Conservation (phyloP, 768 basidiomycete genomes). For the Hysterangium stoloniferum region DNA sequence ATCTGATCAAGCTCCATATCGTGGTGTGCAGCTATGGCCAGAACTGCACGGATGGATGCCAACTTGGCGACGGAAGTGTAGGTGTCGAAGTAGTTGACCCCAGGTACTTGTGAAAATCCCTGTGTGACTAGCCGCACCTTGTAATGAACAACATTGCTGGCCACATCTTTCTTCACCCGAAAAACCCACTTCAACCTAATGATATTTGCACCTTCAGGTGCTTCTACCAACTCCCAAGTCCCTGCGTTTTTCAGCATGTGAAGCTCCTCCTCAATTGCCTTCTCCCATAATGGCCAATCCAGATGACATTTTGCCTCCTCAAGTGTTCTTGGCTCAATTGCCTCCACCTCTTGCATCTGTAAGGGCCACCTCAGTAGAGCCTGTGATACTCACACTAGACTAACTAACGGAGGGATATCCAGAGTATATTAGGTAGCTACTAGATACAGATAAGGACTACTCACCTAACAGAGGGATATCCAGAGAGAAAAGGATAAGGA, state of each 20-base stretch:
- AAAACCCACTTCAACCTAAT: slow-evolving; percentile 24
- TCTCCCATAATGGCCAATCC: no score
- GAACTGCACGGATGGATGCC: slow-evolving; percentile 26
- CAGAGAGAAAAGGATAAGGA: no score
- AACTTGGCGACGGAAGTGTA: slow-evolving; percentile 13
- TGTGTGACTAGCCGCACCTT: slow-evolving; percentile 35
- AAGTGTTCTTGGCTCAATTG: no score
- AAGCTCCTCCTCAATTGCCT: no score
- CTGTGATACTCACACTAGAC: no score
- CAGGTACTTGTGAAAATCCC: slow-evolving; percentile 34
- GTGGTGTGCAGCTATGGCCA: slow-evolving; percentile 26
- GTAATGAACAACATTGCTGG: slow-evolving; percentile 20
- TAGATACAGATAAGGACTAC: no score
- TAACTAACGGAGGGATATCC: no score
- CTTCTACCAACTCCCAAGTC: slow-evolving; percentile 18
- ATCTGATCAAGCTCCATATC: slow-evolving; percentile 33
- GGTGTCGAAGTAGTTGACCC: slow-evolving; percentile 23
- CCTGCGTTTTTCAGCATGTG: no score
- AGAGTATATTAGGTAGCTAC: no score
- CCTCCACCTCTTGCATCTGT: no score
- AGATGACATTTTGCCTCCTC: slow-evolving; percentile 19
- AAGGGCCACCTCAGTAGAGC: no score
- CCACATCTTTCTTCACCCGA: slow-evolving; percentile 19
- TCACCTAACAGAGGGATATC: no score
- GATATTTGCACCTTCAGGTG: slow-evolving; percentile 17